A percentile compares a stretch with the other conserved stretches of the same genome.
Evolutionary conservation across 2,329 filamentous ascomycete species (phyloP).

Genomic region (Talaromyces sp.): DNA sequence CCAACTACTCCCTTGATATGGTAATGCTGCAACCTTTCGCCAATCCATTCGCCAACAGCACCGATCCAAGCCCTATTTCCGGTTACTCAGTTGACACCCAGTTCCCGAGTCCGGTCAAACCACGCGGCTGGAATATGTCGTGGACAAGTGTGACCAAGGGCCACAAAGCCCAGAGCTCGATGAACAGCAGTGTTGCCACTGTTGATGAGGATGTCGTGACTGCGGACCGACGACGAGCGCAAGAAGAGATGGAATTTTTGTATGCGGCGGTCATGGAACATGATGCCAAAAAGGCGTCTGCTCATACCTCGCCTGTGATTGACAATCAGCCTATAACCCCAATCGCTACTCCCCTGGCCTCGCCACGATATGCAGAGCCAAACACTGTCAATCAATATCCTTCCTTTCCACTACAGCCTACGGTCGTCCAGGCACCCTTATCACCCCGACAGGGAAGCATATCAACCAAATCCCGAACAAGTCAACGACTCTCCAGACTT

Average conservation of each 20-base stretch:
- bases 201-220: conserved; percentile 76
- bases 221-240: conserved; percentile 69
- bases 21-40: conserved; percentile 53
- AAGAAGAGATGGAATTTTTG: conserved; percentile 81
- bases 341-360: conserved; percentile 24
- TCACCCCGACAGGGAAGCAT: conserved; percentile 18
- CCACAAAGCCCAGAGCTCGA: conserved; percentile 33
- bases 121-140: conserved; percentile 36
- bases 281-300: conserved; percentile 55
- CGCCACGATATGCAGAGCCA: conserved; percentile 24
- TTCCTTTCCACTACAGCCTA: conserved; percentile 6
- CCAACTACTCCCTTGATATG: conserved; percentile 52
- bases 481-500: conserved; percentile 38
- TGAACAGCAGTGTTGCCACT: conserved; percentile 60
- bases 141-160: conserved; percentile 37
- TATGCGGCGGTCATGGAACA: conserved; percentile 92
- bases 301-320: conserved; percentile 20
- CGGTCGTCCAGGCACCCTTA: conserved; percentile 12
- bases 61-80: conserved; percentile 34
- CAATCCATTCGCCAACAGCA: conserved; percentile 26
- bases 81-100: conserved; percentile 28
- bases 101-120: conserved; percentile 36
- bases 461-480: conserved; percentile 28
- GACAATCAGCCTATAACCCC: conserved; percentile 27
- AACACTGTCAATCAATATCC: conserved; percentile 15